Evolutionary conservation across 257 asterid species (phyloP).

Genomic region (Rhazya stricta): DNA sequence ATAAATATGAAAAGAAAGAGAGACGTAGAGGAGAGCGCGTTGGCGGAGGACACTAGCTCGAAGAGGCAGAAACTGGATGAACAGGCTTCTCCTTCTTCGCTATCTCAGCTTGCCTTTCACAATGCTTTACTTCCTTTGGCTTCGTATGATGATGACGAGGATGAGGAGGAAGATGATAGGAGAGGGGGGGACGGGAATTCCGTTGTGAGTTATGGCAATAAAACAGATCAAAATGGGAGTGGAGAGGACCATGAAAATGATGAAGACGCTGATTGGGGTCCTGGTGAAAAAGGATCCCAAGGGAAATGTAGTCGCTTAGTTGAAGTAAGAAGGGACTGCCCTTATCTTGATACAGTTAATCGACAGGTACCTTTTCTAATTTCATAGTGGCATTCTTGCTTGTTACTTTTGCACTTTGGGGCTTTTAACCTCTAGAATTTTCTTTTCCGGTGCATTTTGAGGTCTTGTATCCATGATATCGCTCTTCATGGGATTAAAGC

Average conservation of each 20-base stretch:
- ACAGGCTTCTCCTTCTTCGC: conserved; percentile 24
- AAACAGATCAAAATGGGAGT: conserved; percentile 26
- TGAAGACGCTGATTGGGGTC: conserved; percentile 41
- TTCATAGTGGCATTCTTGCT: neutral
- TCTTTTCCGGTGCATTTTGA: neutral
- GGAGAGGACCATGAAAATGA: conserved; percentile 40
- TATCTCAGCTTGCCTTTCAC: conserved; percentile 37
- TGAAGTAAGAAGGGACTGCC: conserved; percentile 92
- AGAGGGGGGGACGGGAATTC: conserved; percentile 21
- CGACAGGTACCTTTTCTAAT: conserved; percentile 58
- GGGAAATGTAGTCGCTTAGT: conserved; percentile 46
- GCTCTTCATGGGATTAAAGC: neutral
- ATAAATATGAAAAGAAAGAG: neutral
- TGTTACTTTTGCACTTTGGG: neutral
- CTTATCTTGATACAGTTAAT: conserved; percentile 91
- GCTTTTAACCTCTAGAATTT: neutral
- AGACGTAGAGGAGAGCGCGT: conserved; percentile 10
- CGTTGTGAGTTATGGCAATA: conserved; percentile 17
- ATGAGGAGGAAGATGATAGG: conserved; percentile 48
- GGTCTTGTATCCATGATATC: neutral
- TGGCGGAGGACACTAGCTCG: conserved; percentile 32
- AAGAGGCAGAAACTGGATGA: conserved; percentile 55
- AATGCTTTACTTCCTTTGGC: conserved; percentile 79
- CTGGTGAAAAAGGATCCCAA: conserved; percentile 19
- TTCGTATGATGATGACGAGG: conserved; percentile 67